A percentile compares a stretch with the other conserved stretches of the same genome.
Conservation (phyloP, 164 flowering plant species). For the Tetrastigma voinierianum region DNA sequence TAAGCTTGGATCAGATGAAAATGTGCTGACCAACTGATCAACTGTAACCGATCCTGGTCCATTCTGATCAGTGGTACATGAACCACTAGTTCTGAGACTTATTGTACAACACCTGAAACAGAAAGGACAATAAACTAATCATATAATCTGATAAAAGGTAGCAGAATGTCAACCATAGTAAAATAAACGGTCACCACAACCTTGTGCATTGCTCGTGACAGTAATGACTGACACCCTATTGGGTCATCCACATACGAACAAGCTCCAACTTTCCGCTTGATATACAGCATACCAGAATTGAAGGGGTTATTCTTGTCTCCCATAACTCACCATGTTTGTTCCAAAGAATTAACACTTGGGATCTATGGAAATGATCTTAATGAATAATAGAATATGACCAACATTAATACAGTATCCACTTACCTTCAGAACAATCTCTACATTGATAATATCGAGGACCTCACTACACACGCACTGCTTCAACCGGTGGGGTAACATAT, state of each 20-base stretch:
- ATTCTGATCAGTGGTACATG: slow-evolving; percentile 18
- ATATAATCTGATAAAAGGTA: neutral
- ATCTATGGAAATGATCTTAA: neutral
- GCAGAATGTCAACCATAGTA: neutral
- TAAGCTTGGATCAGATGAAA: slow-evolving; percentile 94
- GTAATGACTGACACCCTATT: slow-evolving; percentile 84
- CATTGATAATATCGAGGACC: slow-evolving; percentile 94
- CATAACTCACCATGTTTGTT: slow-evolving; percentile 78
- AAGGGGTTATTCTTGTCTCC: slow-evolving; percentile 78
- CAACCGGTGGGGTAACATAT: slow-evolving; percentile 53
- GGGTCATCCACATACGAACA: slow-evolving; percentile 98
- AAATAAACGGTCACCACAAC: slow-evolving; percentile 28
- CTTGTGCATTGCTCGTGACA: slow-evolving; percentile 97
- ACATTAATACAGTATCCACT: neutral
- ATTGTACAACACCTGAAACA: slow-evolving; percentile 65
- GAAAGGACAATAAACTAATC: neutral
- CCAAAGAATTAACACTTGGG: slow-evolving; percentile 24
- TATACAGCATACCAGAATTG: slow-evolving; percentile 76
- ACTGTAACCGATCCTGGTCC: slow-evolving; percentile 47
- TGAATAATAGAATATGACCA: neutral
- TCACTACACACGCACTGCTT: slow-evolving; percentile 81
- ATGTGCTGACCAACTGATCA: slow-evolving; percentile 89
- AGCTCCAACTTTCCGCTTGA: slow-evolving; percentile 93
- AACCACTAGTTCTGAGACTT: slow-evolving; percentile 29
- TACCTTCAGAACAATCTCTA: slow-evolving; percentile 82